A percentile compares a stretch with the other conserved stretches of the same genome.
Conservation (phyloP, 1,284 basidiomycete species). For the Trichosporon sp. region DNA sequence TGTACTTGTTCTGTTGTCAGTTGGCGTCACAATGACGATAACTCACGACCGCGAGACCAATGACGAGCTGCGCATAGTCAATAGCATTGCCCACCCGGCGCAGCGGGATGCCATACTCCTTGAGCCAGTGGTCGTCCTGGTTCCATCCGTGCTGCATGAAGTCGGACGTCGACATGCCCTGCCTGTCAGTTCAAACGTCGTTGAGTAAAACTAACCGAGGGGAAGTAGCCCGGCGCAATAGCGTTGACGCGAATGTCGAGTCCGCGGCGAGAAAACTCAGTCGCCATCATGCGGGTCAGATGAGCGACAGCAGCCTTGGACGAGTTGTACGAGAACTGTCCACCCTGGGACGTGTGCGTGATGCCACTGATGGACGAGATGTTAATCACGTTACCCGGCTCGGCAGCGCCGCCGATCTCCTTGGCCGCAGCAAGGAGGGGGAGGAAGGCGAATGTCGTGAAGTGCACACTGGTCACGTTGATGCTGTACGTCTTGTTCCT, state of each 20-base stretch:
- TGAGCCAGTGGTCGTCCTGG: conserved; percentile 22
- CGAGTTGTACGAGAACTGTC: conserved; percentile 13
- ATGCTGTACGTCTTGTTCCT: conserved; percentile 32
- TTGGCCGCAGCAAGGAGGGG: conserved; percentile 42
- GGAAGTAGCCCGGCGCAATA: conserved; percentile 26
- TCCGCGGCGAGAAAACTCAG: conserved; percentile 23
- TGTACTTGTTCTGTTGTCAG: conserved; percentile 21
- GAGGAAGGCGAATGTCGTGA: conserved; percentile 45
- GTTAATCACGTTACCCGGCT: conserved; percentile 44
- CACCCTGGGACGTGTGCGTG: conserved; percentile 9
- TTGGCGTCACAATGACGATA: background rate
- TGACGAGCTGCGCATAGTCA: conserved; percentile 41
- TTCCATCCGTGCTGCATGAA: conserved; percentile 17
- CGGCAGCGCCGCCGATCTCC: conserved; percentile 28
- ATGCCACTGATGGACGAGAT: conserved; percentile 26
- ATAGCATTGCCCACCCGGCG: conserved; percentile 36
- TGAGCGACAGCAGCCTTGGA: conserved; percentile 25
- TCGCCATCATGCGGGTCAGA: conserved; percentile 23
- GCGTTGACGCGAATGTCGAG: conserved; percentile 29
- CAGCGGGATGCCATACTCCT: conserved; percentile 37
- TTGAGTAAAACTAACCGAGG: background rate
- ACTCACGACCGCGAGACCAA: conserved; percentile 36
- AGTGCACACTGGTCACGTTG: conserved; percentile 44
- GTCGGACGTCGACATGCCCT: conserved; percentile 39
- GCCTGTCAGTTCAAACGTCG: background rate